These are phyloP conservation scores for Dipodascus albidus DNA, from an alignment of 805 yeast species.

Conservation along the genomic window DNA sequence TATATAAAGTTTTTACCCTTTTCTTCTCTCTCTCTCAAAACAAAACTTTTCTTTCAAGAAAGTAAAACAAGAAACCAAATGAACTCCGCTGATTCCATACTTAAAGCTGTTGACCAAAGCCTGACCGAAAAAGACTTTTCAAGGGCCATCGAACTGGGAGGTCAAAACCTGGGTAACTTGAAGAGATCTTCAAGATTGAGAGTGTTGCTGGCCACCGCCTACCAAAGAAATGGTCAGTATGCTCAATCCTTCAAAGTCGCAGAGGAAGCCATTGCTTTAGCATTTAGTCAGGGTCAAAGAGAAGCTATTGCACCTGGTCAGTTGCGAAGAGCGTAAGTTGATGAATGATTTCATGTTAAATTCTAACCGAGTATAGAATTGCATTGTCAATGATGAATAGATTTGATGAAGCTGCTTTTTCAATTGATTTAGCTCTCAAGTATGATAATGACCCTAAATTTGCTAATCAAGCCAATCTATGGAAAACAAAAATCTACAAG, in stretches of 20 bases:
- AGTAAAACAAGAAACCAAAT: too few species aligned
- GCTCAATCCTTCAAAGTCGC: slow-evolving; percentile 13
- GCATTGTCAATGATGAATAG: slow-evolving; percentile 16
- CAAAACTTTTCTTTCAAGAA: too few species aligned
- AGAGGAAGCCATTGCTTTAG: slow-evolving; percentile 13
- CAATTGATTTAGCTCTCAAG: slow-evolving; percentile 15
- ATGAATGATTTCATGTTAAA: not conserved
- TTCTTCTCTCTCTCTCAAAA: not conserved
- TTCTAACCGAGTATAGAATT: slow-evolving; percentile 9
- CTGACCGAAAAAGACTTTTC: not conserved
- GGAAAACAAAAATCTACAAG: slow-evolving; percentile 8
- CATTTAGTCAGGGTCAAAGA: slow-evolving; percentile 9
- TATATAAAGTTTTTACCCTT: too few species aligned
- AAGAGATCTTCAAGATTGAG: not conserved
- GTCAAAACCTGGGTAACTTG: not conserved
- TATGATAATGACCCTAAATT: slow-evolving; percentile 12
- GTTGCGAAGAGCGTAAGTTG: slow-evolving; percentile 22
- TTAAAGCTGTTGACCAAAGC: not conserved
- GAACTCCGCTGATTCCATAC: not conserved
- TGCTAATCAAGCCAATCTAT: slow-evolving; percentile 12
- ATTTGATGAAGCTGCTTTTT: slow-evolving; percentile 18
- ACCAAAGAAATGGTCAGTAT: slow-evolving; percentile 13
- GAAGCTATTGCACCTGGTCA: slow-evolving; percentile 20
- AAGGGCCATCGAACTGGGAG: not conserved
- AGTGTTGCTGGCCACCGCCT: slow-evolving; percentile 11